phyloP scores from a whole-genome alignment of 1,139 yeast species.

The Kazachstania sp. region DNA sequence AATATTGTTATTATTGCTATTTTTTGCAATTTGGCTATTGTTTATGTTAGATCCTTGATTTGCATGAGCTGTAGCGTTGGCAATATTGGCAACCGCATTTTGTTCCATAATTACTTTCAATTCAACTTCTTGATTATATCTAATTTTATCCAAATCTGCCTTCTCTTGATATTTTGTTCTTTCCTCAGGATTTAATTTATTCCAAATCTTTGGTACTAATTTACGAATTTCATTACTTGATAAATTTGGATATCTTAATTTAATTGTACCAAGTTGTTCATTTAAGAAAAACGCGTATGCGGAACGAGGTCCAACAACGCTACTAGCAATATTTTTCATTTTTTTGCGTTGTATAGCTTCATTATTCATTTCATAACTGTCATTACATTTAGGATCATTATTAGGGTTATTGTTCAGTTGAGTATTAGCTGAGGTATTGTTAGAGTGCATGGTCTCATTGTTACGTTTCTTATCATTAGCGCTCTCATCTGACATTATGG shows the following conservation, averaged over 20 bases:
- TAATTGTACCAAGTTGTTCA: neutral
- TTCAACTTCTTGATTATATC: slow-evolving; percentile 1
- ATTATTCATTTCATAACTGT: neutral
- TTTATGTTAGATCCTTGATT: neutral
- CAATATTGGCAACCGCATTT: neutral
- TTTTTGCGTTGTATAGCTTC: neutral
- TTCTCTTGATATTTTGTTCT: neutral
- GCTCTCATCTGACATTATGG: neutral
- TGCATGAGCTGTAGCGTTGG: neutral
- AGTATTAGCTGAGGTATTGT: neutral
- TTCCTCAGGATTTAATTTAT: neutral
- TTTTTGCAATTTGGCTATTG: neutral
- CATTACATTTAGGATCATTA: neutral
- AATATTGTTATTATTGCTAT: neutral
- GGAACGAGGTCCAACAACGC: neutral
- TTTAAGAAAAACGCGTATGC: neutral
- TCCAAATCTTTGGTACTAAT: neutral
- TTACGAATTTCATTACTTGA: neutral
- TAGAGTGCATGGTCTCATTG: neutral
- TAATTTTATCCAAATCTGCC: neutral
- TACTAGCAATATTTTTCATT: neutral
- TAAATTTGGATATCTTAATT: neutral
- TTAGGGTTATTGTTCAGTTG: neutral
- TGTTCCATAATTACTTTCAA: neutral
- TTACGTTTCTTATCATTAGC: neutral